These are phyloP conservation scores for Leccinum solheimii DNA, from an alignment of 1,284 basidiomycete genomes.

Conservation along the genomic window DNA sequence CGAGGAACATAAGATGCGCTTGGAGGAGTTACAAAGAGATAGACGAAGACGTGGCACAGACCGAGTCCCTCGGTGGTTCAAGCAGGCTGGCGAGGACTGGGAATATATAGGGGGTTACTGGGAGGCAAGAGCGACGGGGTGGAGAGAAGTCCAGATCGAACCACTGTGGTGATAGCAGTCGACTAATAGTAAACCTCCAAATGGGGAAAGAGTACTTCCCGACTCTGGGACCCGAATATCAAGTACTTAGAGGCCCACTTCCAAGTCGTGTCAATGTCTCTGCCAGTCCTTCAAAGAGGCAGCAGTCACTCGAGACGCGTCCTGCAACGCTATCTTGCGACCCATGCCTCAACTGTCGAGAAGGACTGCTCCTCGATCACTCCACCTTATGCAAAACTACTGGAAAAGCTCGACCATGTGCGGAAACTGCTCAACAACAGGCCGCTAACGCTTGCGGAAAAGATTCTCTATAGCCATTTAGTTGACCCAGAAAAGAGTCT, in stretches of 20 bases:
- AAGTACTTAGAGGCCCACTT: background rate
- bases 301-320: conserved; percentile 7
- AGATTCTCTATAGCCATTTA: conserved; percentile 96
- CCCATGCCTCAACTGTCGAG: conserved; percentile 50
- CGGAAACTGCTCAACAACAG: conserved; percentile 66
- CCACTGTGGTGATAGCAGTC: conserved; percentile 59
- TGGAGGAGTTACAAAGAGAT: conserved; percentile 77
- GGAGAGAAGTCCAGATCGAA: conserved; percentile 51
- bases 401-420: conserved; percentile 75
- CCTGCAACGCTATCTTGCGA: conserved; percentile 48
- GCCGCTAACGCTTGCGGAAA: conserved; percentile 92
- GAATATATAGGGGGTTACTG: conserved; percentile 79
- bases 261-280: background rate
- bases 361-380: conserved; percentile 81
- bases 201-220: conserved; percentile 11
- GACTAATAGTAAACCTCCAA: background rate
- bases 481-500: conserved; percentile 77
- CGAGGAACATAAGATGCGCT: conserved; percentile 70
- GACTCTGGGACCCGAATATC: background rate
- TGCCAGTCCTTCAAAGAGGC: conserved; percentile 18
- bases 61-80: conserved; percentile 70
- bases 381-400: conserved; percentile 83
- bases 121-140: conserved; percentile 67
- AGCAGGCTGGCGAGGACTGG: conserved; percentile 71
- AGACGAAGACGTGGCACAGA: conserved; percentile 60